phyloP scores from a whole-genome alignment of 306 rosid genomes.

The Vigna angularis region DNA sequence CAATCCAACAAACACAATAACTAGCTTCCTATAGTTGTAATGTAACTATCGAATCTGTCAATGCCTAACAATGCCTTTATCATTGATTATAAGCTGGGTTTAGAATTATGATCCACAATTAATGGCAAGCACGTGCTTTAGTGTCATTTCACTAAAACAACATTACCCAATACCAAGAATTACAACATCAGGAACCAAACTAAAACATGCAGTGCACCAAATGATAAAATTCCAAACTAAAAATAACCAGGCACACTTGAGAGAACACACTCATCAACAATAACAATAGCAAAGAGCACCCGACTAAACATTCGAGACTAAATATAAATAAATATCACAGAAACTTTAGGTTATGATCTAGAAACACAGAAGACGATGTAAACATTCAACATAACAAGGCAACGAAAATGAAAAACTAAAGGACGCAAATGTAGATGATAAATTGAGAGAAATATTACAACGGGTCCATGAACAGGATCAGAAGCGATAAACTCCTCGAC shows the following conservation, averaged over 20 bases:
- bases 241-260: constrained; percentile 15
- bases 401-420: not conserved
- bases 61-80: not conserved
- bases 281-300: not conserved
- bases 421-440: constrained; percentile 4
- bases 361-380: not conserved
- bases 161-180: constrained; percentile 1
- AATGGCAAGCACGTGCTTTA: not conserved
- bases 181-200: not conserved
- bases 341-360: not conserved
- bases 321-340: not conserved
- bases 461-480: constrained; percentile 81
- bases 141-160: constrained; percentile 8
- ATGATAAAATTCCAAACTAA: constrained; percentile 2
- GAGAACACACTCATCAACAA: not conserved
- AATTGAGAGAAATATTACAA: constrained; percentile 48
- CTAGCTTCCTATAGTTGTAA: not conserved
- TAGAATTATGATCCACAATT: not conserved
- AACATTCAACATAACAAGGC: not conserved
- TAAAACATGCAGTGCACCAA: not conserved
- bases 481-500: constrained; percentile 75
- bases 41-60: not conserved
- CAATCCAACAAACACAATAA: not conserved
- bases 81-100: not conserved
- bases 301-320: not conserved